Conservation (phyloP, 2,329 filamentous ascomycete genomes). For the Arachnopeziza araneosa region DNA sequence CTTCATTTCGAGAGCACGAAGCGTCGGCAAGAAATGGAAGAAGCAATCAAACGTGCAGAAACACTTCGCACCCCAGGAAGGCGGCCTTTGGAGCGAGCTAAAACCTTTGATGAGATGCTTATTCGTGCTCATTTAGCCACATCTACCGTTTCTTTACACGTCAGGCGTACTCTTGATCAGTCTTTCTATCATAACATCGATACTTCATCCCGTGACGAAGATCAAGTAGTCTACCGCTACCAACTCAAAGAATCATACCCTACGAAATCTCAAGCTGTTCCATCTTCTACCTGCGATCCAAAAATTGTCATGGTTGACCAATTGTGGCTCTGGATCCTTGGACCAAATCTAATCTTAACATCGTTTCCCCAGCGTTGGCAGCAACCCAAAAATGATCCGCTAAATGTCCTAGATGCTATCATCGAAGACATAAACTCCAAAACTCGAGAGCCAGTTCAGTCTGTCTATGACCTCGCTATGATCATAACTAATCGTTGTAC, state of each 20-base stretch:
- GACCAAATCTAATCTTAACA: conserved; percentile 24
- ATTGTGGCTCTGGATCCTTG: conserved; percentile 40
- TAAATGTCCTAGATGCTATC: conserved; percentile 37
- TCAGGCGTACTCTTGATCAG: conserved; percentile 42
- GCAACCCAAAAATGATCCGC: conserved; percentile 35
- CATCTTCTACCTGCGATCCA: conserved; percentile 11
- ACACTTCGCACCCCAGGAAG: conserved; percentile 9
- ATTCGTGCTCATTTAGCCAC: conserved; percentile 23
- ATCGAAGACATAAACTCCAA: conserved; percentile 27
- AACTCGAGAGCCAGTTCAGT: conserved; percentile 31
- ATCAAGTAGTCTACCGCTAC: conserved; percentile 28
- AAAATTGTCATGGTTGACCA: conserved; percentile 40
- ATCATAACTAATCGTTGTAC: conserved; percentile 38
- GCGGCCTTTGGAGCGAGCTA: conserved; percentile 13
- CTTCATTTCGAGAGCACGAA: conserved; percentile 24
- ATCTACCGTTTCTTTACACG: conserved; percentile 35
- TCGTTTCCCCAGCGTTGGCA: conserved; percentile 37
- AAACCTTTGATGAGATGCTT: conserved; percentile 25
- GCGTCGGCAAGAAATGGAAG: conserved; percentile 22
- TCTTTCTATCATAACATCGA: conserved; percentile 39
- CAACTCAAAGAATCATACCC: conserved; percentile 10
- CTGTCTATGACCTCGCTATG: conserved; percentile 38
- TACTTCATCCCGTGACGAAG: conserved; percentile 35
- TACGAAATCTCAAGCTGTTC: conserved; percentile 2
- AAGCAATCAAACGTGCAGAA: conserved; percentile 23